A percentile compares a stretch with the other conserved stretches of the same genome.
Evolutionary conservation across 2,329 filamentous ascomycete species (phyloP).

Genomic region (Phaeosphaeria sp.): DNA sequence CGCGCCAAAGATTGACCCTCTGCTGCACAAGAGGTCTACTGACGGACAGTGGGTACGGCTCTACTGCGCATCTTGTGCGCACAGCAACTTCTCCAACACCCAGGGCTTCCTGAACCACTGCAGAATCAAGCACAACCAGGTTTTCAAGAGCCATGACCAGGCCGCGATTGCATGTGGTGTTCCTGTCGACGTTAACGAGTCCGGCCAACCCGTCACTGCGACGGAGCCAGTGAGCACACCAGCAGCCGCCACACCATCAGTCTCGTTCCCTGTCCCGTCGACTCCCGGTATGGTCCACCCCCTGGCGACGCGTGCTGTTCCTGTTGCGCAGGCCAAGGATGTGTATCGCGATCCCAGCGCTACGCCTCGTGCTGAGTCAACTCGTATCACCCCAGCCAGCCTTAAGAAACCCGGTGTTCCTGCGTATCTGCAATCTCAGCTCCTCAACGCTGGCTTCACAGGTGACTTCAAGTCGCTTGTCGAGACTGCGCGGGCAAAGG

Average conservation of each 20-base stretch:
- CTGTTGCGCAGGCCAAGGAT: constrained; percentile 34
- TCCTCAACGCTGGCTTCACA: constrained; percentile 50
- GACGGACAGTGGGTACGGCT: constrained; percentile 89
- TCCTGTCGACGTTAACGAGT: constrained; percentile 74
- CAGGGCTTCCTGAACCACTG: constrained; percentile 99
- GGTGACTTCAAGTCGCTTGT: constrained; percentile 49
- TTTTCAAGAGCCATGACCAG: constrained; percentile 95
- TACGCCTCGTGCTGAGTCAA: constrained; percentile 21
- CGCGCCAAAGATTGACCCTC: constrained; percentile 75
- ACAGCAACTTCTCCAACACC: constrained; percentile 92
- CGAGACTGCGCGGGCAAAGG: constrained; percentile 43
- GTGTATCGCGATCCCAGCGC: constrained; percentile 40
- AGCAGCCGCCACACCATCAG: constrained; percentile 31
- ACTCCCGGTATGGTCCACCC: constrained; percentile 46
- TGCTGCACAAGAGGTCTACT: constrained; percentile 79
- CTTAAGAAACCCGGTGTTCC: constrained; percentile 50
- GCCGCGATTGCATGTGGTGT: constrained; percentile 88
- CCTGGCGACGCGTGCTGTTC: constrained; percentile 36
- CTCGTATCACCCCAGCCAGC: constrained; percentile 18
- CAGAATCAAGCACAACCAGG: constrained; percentile 89
- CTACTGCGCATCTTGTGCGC: constrained; percentile 83
- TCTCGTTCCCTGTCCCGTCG: constrained; percentile 34
- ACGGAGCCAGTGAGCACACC: constrained; percentile 38
- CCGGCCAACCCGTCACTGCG: constrained; percentile 40
- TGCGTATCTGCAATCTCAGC: constrained; percentile 50